Conservation (phyloP, 176 grass and related monocot genomes). For the Oryza longistaminata region DNA sequence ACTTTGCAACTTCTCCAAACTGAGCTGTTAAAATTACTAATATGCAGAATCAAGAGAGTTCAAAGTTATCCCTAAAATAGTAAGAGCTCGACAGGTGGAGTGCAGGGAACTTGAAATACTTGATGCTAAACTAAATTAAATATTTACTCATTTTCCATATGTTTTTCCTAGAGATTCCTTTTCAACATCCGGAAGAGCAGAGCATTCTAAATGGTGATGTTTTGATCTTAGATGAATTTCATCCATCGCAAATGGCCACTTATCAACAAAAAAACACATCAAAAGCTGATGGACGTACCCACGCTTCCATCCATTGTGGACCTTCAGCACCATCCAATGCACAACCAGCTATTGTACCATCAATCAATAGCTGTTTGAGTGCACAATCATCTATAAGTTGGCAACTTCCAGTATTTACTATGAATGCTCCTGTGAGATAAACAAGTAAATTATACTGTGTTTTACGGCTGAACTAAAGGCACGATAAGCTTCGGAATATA, state of each 20-base stretch:
- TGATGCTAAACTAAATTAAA: background rate
- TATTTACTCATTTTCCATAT: background rate
- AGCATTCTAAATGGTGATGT: slow-evolving; percentile 15
- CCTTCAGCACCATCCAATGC: slow-evolving; percentile 96
- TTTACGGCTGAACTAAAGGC: background rate
- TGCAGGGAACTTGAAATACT: background rate
- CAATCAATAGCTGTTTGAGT: slow-evolving; percentile 89
- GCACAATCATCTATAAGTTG: slow-evolving; percentile 97
- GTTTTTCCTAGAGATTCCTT: slow-evolving; percentile 1
- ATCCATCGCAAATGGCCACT: slow-evolving; percentile 26
- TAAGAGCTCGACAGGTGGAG: background rate
- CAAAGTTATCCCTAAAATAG: background rate
- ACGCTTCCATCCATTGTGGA: slow-evolving; percentile 99
- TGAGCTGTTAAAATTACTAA: background rate
- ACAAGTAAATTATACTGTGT: background rate
- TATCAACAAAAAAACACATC: slow-evolving; percentile 23
- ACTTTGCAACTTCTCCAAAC: background rate
- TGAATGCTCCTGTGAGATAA: slow-evolving; percentile 72
- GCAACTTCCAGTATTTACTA: slow-evolving; percentile 91
- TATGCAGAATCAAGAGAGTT: background rate
- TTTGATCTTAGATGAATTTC: slow-evolving; percentile 26
- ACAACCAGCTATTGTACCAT: slow-evolving; percentile 89
- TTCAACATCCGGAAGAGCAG: slow-evolving; percentile 12
- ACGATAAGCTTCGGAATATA: slow-evolving; percentile 15
- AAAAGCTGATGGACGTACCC: slow-evolving; percentile 64